Evolutionary conservation across 2,329 filamentous ascomycete genomes (phyloP).

Genomic region (Lecanicillium sp.): DNA sequence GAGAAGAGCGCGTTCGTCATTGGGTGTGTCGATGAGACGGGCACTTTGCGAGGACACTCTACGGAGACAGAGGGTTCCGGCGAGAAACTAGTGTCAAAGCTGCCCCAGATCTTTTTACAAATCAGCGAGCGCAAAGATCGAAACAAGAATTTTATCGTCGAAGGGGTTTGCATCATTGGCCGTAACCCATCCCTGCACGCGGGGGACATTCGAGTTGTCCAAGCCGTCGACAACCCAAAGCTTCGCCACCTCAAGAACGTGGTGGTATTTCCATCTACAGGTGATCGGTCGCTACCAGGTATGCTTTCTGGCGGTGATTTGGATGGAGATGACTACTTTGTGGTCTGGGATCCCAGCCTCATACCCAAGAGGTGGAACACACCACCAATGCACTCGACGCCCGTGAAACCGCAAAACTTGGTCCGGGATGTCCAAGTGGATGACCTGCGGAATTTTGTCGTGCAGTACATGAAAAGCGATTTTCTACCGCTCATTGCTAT

Average conservation of each 20-base stretch:
- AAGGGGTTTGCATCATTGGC: conserved; percentile 75
- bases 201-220: conserved; percentile 83
- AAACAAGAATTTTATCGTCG: conserved; percentile 56
- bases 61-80: conserved; percentile 35
- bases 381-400: conserved; percentile 70
- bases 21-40: conserved; percentile 83
- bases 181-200: conserved; percentile 92
- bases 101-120: conserved; percentile 89
- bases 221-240: conserved; percentile 68
- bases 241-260: conserved; percentile 76
- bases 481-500: conserved; percentile 72
- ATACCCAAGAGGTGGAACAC: conserved; percentile 66
- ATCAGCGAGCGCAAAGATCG: conserved; percentile 54
- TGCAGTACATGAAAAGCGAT: conserved; percentile 89
- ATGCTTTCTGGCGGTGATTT: conserved; percentile 97
- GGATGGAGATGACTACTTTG: conserved; percentile 91
- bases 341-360: conserved; percentile 80
- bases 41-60: conserved; percentile 65
- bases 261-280: conserved; percentile 77
- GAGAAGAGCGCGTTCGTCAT: conserved; percentile 81
- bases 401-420: conserved; percentile 49
- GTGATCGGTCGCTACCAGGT: conserved; percentile 77
- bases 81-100: conserved; percentile 40
- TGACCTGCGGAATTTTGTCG: conserved; percentile 80
- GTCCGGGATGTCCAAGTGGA: conserved; percentile 59